Percentiles rank a stretch among this genome's conserved stretches.
Evolutionary conservation across 2,329 filamentous ascomycete genomes (phyloP).

Genomic region (Colletotrichum sp.): DNA sequence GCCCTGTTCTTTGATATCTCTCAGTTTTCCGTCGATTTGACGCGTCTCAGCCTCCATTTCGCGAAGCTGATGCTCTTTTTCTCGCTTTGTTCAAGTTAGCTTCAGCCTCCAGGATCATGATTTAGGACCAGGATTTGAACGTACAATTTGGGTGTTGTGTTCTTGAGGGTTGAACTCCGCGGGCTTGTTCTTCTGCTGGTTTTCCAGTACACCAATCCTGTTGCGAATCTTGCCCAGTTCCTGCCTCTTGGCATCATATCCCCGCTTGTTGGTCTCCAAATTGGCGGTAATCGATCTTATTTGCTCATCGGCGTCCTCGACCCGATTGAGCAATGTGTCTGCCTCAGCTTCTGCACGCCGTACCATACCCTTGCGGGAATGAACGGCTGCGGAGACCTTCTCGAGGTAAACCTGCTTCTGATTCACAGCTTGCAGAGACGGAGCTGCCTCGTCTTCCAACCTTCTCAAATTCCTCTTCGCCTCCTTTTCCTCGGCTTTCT

Average conservation of each 20-base stretch:
- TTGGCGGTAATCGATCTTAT: slow-evolving; percentile 38
- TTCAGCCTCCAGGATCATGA: neutral
- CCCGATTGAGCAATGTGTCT: slow-evolving; percentile 45
- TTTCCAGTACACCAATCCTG: slow-evolving; percentile 67
- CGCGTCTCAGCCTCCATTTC: slow-evolving; percentile 52
- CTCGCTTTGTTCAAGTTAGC: slow-evolving; percentile 50
- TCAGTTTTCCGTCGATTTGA: slow-evolving; percentile 41
- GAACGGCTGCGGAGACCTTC: slow-evolving; percentile 60
- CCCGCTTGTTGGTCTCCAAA: slow-evolving; percentile 56
- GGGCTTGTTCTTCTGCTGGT: slow-evolving; percentile 64
- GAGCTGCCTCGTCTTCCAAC: slow-evolving; percentile 65
- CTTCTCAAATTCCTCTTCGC: slow-evolving; percentile 62
- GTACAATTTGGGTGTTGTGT: slow-evolving; percentile 76
- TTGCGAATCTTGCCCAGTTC: slow-evolving; percentile 56
- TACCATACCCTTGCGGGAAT: slow-evolving; percentile 58
- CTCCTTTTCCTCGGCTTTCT: slow-evolving; percentile 59
- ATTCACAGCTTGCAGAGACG: slow-evolving; percentile 72
- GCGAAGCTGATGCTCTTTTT: slow-evolving; percentile 61
- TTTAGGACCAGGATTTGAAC: slow-evolving; percentile 33
- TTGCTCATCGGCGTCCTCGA: slow-evolving; percentile 35
- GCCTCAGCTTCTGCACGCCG: slow-evolving; percentile 57
- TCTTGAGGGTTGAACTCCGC: slow-evolving; percentile 70
- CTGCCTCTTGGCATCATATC: slow-evolving; percentile 53
- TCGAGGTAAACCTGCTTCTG: slow-evolving; percentile 71
- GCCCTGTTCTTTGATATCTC: slow-evolving; percentile 47